Evolutionary conservation across 2,329 filamentous ascomycete genomes (phyloP), one percentile per base, ranked within the genome.

Genomic region (Trichoderma asperellum): DNA sequence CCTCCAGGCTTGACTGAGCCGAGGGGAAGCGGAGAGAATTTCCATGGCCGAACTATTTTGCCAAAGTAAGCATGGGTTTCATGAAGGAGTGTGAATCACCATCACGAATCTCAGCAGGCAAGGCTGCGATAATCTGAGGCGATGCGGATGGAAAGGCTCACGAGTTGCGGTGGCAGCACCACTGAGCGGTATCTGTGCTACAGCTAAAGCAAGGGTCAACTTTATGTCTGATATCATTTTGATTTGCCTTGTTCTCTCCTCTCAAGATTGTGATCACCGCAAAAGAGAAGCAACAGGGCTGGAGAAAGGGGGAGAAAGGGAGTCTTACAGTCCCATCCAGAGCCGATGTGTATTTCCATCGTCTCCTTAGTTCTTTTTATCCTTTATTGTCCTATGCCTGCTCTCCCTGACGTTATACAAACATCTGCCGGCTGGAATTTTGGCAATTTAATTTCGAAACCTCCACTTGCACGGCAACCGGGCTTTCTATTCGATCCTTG

Each of bases 1-100:
- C 86, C 86, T 10, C 75, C 71, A 0, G 87, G 81, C 60, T 79
- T 83, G 59, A 88, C 81, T 4, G 82, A 77, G n/a, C 85, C 85
- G 16, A 87, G 76, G 0, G 84, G 79, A 1, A 86, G 73, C 2
- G 73, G 72, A 3, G 72, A 27, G 52, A 70, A 73, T 0, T 27
- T 34, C 73, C 73, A 74, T 68, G 73, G 73, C 59, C 71, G 69
- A 24, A 74, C 73, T 74, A 34, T 35, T 27, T 37, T 16, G n/a
- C 2, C 32, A 63, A 27, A 11, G 37, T 67, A 52, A 59, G 63
- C 29, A 58, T n/a, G 37, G 10, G 11, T n/a, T 10, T n/a, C 14
- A 57, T 43, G 24, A 14, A 21, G 21, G 12, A 6, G 35, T 10
- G 35, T 10, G 35, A 35, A 24, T 35, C 18, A 11, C 24, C 59